Percentiles rank a stretch among this genome's conserved stretches.
Conservation (phyloP, 352 stramenopile genomes). For the Pythium apleroticum region DNA sequence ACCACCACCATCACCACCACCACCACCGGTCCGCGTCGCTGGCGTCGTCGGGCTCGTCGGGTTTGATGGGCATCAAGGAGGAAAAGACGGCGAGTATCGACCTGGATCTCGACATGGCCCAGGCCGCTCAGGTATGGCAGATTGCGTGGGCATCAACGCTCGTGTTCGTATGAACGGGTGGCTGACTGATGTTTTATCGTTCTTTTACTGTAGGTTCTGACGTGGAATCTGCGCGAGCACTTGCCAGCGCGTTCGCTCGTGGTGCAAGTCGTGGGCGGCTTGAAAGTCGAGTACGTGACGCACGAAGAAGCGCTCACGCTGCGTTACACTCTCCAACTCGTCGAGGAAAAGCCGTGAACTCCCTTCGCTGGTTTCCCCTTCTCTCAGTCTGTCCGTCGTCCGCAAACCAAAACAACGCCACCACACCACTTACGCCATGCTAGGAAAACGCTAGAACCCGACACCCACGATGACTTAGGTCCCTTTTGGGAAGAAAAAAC, state of each 20-base stretch:
- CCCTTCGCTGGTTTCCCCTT: background rate
- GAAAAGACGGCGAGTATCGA: constrained; percentile 20
- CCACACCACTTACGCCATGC: background rate
- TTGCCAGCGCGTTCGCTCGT: constrained; percentile 20
- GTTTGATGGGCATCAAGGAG: constrained; percentile 17
- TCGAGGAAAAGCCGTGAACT: constrained; percentile 20
- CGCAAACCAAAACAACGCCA: background rate
- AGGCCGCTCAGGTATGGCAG: constrained; percentile 18
- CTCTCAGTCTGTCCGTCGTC: background rate
- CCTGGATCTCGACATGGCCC: constrained; percentile 20
- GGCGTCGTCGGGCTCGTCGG: constrained; percentile 7
- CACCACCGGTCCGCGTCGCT: constrained; percentile 16
- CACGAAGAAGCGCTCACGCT: constrained; percentile 30
- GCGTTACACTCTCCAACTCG: constrained; percentile 28
- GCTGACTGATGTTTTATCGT: background rate
- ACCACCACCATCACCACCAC: constrained; percentile 23
- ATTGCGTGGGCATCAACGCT: no score
- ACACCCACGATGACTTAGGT: background rate
- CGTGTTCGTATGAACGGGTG: background rate
- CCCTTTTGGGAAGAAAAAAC: background rate
- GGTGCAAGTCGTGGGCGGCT: constrained; percentile 19
- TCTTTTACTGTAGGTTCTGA: constrained; percentile 16
- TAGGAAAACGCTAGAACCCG: constrained; percentile 2
- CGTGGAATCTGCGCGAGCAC: constrained; percentile 24
- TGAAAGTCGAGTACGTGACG: constrained; percentile 29